phyloP scores from a whole-genome alignment of 2,329 filamentous ascomycete species.

The Tolypocladium guangdongense region DNA sequence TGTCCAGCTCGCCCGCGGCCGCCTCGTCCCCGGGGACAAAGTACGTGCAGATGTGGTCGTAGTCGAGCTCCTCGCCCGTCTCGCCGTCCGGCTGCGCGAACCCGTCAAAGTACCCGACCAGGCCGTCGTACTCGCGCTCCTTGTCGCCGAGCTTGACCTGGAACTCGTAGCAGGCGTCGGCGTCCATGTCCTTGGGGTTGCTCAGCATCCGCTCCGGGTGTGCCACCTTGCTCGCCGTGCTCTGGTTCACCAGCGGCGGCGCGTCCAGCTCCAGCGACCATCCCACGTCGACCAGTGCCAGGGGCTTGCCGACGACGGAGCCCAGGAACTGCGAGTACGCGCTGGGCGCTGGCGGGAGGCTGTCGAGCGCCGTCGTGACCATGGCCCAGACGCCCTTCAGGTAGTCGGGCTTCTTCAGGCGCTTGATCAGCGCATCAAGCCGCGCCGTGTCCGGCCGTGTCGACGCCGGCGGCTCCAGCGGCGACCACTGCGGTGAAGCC shows the following conservation, averaged over 20 bases:
- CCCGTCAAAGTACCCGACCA: conserved; percentile 28
- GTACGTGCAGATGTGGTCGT: conserved; percentile 15
- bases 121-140: conserved; percentile 21
- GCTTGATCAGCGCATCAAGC: conserved; percentile 17
- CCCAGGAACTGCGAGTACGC: conserved; percentile 24
- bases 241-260: conserved; percentile 8
- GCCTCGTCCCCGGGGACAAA: conserved; percentile 8
- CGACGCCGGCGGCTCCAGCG: conserved; percentile 13
- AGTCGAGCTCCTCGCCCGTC: conserved; percentile 12
- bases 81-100: background rate
- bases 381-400: conserved; percentile 22
- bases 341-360: conserved; percentile 15
- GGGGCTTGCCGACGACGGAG: conserved; percentile 26
- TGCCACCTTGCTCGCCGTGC: conserved; percentile 4
- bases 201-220: background rate
- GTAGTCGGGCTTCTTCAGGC: conserved; percentile 12
- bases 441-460: conserved; percentile 8
- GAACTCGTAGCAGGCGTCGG: conserved; percentile 20
- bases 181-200: background rate
- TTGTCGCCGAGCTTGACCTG: conserved; percentile 24
- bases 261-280: conserved; percentile 24
- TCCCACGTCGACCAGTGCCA: conserved; percentile 29
- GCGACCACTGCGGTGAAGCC: conserved; percentile 19
- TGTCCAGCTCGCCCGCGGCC: too few relatives aligned
- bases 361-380: conserved; percentile 18